A percentile compares a stretch with the other conserved stretches of the same genome.
phyloP scores from a whole-genome alignment of 257 asterid genomes.

The Misopates orontium region DNA sequence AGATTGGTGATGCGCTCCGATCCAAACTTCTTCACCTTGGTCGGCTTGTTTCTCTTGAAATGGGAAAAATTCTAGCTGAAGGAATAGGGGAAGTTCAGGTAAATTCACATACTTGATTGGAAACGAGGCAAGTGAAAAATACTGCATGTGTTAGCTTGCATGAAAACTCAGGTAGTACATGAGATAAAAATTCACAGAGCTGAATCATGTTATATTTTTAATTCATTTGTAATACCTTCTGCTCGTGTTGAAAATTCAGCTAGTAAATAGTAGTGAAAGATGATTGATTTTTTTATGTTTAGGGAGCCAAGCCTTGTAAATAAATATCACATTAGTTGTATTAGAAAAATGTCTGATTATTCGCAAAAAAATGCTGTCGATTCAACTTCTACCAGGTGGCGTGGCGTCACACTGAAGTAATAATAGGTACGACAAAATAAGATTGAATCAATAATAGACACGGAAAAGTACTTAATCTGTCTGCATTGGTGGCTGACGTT shows the following conservation, averaged over 20 bases:
- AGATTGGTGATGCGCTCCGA: constrained; percentile 95
- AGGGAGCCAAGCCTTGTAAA: neutral
- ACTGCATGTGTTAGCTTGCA: neutral
- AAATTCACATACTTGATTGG: constrained; percentile 13
- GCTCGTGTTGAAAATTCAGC: too few species aligned
- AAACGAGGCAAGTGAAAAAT: neutral
- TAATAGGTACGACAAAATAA: neutral
- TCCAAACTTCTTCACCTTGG: constrained; percentile 82
- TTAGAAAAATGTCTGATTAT: neutral
- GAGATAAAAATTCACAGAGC: neutral
- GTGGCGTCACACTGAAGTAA: neutral
- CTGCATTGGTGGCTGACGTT: too few species aligned
- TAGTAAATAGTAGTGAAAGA: too few species aligned
- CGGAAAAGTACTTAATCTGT: too few species aligned
- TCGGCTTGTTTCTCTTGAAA: constrained; percentile 92
- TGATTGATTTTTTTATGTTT: neutral
- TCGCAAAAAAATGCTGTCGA: neutral
- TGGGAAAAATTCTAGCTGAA: constrained; percentile 98
- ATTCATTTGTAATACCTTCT: too few species aligned
- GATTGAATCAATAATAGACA: too few species aligned
- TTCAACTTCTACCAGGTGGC: neutral
- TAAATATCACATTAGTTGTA: constrained; percentile 1
- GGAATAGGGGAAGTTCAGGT: constrained; percentile 99
- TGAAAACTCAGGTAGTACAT: neutral
- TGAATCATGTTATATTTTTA: too few species aligned